Evolutionary conservation across 306 rosid genomes (phyloP).

Genomic region (Astragalus membranaceus): DNA sequence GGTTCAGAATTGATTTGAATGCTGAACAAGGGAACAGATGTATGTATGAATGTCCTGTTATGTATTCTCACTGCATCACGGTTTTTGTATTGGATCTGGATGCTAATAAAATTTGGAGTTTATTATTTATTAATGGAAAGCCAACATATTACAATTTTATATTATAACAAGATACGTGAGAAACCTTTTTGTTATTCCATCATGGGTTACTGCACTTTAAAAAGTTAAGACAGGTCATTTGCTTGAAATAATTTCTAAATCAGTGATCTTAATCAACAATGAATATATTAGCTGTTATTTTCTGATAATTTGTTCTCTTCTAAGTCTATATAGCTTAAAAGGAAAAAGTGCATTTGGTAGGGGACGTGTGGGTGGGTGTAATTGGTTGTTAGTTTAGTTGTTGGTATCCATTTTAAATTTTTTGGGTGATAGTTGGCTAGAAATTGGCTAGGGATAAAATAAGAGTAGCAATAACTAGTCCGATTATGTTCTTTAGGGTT

Average conservation of each 20-base stretch:
- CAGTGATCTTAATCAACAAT: not conserved
- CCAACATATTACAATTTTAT: not conserved
- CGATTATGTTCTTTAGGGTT: not conserved
- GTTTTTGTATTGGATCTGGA: not conserved
- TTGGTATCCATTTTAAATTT: not conserved
- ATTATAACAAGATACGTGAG: not conserved
- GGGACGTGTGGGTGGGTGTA: not conserved
- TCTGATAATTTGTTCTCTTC: not conserved
- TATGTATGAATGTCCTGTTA: not conserved
- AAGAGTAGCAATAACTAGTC: not conserved
- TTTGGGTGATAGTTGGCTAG: not conserved
- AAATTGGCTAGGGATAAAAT: slow-evolving; percentile 14
- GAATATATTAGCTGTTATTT: slow-evolving; percentile 2
- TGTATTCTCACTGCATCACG: not conserved
- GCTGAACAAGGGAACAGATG: not conserved
- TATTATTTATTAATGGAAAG: not conserved
- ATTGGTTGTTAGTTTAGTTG: not conserved
- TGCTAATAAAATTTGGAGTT: not conserved
- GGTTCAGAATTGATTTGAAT: not conserved
- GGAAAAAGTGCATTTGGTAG: not conserved
- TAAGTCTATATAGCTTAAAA: not conserved
- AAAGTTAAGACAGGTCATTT: slow-evolving; percentile 2
- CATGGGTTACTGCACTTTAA: not conserved
- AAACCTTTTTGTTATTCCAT: not conserved
- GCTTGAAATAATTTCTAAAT: not conserved